Percentiles rank a stretch among this genome's conserved stretches.
Evolutionary conservation across 371 early-diverging fungal genomes (phyloP).

Genomic region (Coemansia sp.): DNA sequence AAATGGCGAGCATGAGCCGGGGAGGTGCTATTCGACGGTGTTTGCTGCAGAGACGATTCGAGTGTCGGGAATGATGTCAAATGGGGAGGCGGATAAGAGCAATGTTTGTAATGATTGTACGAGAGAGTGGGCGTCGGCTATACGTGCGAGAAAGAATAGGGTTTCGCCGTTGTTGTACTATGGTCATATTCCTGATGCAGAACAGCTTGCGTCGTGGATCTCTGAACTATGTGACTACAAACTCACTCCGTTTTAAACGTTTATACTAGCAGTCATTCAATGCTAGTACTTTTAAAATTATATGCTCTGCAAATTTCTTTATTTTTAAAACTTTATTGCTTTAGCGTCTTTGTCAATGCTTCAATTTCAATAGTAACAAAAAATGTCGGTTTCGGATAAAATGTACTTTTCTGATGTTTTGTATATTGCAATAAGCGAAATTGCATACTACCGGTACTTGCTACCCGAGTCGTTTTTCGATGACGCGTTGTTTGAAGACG

Average conservation of each 20-base stretch:
- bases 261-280: slow-evolving; percentile 3
- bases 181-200: slow-evolving; percentile 44
- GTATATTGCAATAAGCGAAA: slow-evolving; percentile 29
- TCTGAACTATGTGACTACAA: slow-evolving; percentile 43
- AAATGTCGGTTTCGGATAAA: slow-evolving; percentile 8
- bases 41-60: slow-evolving; percentile 38
- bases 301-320: background rate
- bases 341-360: background rate
- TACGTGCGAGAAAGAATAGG: slow-evolving; percentile 19
- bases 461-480: slow-evolving; percentile 35
- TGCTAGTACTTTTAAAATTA: slow-evolving; percentile 4
- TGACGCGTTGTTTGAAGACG: slow-evolving; percentile 17
- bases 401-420: slow-evolving; percentile 21
- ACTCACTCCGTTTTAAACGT: slow-evolving; percentile 12
- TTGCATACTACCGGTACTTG: slow-evolving; percentile 37
- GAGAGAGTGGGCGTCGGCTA: slow-evolving; percentile 29
- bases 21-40: slow-evolving; percentile 30
- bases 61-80: slow-evolving; percentile 9
- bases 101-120: slow-evolving; percentile 38
- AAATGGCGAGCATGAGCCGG: slow-evolving; percentile 11
- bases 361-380: background rate
- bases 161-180: slow-evolving; percentile 45
- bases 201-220: slow-evolving; percentile 43
- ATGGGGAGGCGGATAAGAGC: slow-evolving; percentile 4
- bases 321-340: background rate